Evolutionary conservation across 108 stramenopile species (phyloP), one percentile per base, ranked within the genome.

Genomic region (Epipyxis sp.): DNA sequence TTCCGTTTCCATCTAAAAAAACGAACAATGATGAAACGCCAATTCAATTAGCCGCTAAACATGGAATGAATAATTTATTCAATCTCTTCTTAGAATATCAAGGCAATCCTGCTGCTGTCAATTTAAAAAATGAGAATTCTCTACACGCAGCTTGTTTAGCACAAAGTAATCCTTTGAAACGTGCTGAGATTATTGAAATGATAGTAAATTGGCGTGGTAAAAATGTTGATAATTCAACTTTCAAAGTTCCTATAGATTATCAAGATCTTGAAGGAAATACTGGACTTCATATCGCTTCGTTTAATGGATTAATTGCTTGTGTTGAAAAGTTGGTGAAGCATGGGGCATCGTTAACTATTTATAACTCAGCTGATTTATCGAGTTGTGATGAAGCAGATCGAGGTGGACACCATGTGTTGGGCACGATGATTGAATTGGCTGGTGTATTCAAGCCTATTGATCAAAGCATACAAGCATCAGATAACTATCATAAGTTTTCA

Each of bases 1-100:
- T 32, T 16, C 61, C 61, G 20, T 65, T 65, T 37, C 61, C 61
- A 16, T 32, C 61, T 6, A 65, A 65, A 25, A 65, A 65, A 37
- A 37, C 34, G 6, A 6, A 3, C 20, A 35, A 10, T 10, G 61
- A 65, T 10, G 61, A 65, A 10, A 35, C 61, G 13, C 61, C 61
- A 6, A 65, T 65, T 16, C 61, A 65, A 10, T 29, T 65, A 29
- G 61, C 61, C 6, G 61, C 61, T 10, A 29, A 37, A 65, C 25
- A 65, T 37, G 61, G 30, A 25, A 32, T 65, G 61, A 37, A 3
- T 37, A 65, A 25, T 32, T 6, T 65, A 16, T 65, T 65, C 61
- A 65, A 37, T 6, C 20, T 65, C 30, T 65, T 65, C 25, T 32
- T 65, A 10, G 61, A 65, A 37, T 65, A 65, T 25, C 6, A 37